Percentiles rank a stretch among this genome's conserved stretches.
These are phyloP conservation scores for Fomitopsis schrenkii DNA, from an alignment of 1,284 basidiomycete genomes.

Conservation along the genomic window DNA sequence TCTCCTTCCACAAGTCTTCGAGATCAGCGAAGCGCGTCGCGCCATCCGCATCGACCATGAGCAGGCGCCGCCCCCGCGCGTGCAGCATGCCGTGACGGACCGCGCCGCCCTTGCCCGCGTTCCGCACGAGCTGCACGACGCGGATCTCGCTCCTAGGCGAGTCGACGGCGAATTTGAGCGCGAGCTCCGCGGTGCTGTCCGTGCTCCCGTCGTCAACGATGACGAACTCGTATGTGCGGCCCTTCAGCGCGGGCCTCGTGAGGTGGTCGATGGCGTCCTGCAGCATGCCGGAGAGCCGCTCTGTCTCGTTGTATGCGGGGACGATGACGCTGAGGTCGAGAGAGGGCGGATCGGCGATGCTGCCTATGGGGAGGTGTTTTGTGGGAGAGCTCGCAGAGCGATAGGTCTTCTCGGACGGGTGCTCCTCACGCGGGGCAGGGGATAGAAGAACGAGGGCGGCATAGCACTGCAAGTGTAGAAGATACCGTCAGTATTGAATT, in stretches of 20 bases:
- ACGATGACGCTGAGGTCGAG: slow-evolving; percentile 79
- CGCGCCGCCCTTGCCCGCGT: slow-evolving; percentile 90
- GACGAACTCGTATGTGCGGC: slow-evolving; percentile 70
- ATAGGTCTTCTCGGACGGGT: slow-evolving; percentile 63
- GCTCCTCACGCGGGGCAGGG: slow-evolving; percentile 59
- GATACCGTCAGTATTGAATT: slow-evolving; percentile 16
- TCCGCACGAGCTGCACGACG: slow-evolving; percentile 74
- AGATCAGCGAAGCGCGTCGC: slow-evolving; percentile 86
- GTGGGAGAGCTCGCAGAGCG: slow-evolving; percentile 47
- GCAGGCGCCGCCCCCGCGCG: slow-evolving; percentile 69
- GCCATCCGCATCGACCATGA: slow-evolving; percentile 94
- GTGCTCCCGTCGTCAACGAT: slow-evolving; percentile 88
- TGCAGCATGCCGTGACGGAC: slow-evolving; percentile 88
- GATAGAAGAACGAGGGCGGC: slow-evolving; percentile 62
- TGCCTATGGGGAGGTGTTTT: slow-evolving; percentile 47
- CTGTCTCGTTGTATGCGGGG: slow-evolving; percentile 88
- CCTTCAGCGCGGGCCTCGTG: slow-evolving; percentile 15
- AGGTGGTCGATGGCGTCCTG: slow-evolving; percentile 65
- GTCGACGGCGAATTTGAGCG: slow-evolving; percentile 59
- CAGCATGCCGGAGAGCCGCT: slow-evolving; percentile 81
- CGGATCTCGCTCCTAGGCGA: slow-evolving; percentile 60
- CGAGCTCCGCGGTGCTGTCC: slow-evolving; percentile 69
- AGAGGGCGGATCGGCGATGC: slow-evolving; percentile 46
- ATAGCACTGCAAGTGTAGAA: slow-evolving; percentile 45
- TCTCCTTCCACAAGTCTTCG: slow-evolving; percentile 65